Percentiles rank a stretch among this genome's conserved stretches.
Evolutionary conservation across 139 green algal species (phyloP).

Genomic region (Dunaliella primolecta): DNA sequence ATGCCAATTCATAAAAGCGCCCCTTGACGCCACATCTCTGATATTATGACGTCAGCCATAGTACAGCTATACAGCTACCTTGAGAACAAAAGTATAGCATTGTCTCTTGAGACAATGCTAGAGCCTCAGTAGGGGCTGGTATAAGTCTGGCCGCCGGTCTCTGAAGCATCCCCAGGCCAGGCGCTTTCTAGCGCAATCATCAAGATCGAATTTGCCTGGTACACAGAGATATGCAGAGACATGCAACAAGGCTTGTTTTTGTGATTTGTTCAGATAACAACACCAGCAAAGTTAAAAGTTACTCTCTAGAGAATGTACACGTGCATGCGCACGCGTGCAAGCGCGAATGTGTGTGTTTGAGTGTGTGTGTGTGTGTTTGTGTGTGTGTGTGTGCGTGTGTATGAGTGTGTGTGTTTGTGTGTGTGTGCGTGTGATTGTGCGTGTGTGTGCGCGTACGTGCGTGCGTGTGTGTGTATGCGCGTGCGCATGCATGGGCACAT

Average conservation of each 20-base stretch:
- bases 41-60: too few species aligned
- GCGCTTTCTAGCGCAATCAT: constrained; percentile 37
- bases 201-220: constrained; percentile 65
- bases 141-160: constrained; percentile 75
- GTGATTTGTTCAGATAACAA: background rate
- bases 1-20: too few species aligned
- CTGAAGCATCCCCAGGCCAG: constrained; percentile 75
- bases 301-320: background rate
- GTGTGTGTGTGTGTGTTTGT: too few species aligned
- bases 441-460: background rate
- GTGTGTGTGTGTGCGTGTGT: too few species aligned
- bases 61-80: too few species aligned
- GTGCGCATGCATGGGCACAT: background rate
- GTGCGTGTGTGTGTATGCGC: background rate
- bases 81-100: too few species aligned
- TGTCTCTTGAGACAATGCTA: constrained; percentile 34
- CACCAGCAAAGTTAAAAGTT: background rate
- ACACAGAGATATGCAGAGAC: background rate
- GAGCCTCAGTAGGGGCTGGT: constrained; percentile 54
- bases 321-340: background rate
- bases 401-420: too few species aligned
- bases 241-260: background rate
- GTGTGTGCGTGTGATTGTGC: too few species aligned
- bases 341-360: too few species aligned
- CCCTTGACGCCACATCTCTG: too few species aligned